These are phyloP conservation scores for Microstegium vimineum DNA, from an alignment of 176 grass and related monocot genomes.

Conservation along the genomic window DNA sequence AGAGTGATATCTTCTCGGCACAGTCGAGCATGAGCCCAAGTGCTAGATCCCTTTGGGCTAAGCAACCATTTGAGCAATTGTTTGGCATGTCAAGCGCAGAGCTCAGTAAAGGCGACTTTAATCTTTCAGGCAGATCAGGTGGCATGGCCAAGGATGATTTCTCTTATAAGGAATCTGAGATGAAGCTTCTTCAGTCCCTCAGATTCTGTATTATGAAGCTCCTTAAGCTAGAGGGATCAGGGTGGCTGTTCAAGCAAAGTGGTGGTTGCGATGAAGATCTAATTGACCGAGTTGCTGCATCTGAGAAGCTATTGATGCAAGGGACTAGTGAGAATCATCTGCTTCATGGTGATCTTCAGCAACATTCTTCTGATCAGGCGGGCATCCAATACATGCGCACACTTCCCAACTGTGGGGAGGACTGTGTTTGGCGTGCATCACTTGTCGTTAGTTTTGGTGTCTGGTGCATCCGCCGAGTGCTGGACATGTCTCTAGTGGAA, in stretches of 20 bases:
- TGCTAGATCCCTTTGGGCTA: conserved; percentile 84
- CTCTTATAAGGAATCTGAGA: conserved; percentile 67
- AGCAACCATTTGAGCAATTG: conserved; percentile 87
- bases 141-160: conserved; percentile 50
- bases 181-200: conserved; percentile 77
- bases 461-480: conserved; percentile 75
- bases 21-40: conserved; percentile 55
- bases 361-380: conserved; percentile 23
- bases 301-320: conserved; percentile 50
- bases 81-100: conserved; percentile 59
- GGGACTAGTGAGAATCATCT: conserved; percentile 35
- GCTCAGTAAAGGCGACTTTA: conserved; percentile 37
- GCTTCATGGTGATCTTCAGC: conserved; percentile 27
- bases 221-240: conserved; percentile 79
- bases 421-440: conserved; percentile 70
- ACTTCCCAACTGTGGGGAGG: conserved; percentile 72
- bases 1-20: conserved; percentile 51
- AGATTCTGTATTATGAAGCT: conserved; percentile 66
- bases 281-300: conserved; percentile 65
- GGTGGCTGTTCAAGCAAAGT: conserved; percentile 76
- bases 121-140: conserved; percentile 36
- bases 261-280: conserved; percentile 85
- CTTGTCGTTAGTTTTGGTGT: conserved; percentile 90
- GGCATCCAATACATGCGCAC: conserved; percentile 29
- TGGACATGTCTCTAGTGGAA: conserved; percentile 83